These are phyloP conservation scores for Globisporangium spinosum DNA, from an alignment of 352 stramenopile species.

Conservation along the genomic window DNA sequence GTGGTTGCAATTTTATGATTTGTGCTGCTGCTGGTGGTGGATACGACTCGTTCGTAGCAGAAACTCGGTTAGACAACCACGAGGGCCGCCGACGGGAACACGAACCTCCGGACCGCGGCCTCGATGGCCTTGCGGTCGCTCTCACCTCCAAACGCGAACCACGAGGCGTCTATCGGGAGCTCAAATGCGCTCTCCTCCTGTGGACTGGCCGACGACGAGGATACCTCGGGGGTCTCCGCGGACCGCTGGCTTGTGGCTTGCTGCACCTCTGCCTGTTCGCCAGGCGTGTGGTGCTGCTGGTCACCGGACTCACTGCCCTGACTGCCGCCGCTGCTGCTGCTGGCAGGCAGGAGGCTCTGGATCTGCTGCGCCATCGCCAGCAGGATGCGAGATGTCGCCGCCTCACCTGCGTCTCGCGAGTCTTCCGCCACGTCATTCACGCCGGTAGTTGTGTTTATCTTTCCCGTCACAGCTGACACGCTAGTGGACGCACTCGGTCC, in stretches of 20 bases:
- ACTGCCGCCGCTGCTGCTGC: not conserved
- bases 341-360: conserved; percentile 5
- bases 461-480: not conserved
- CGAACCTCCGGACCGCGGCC: conserved; percentile 19
- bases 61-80: not conserved
- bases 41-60: no score
- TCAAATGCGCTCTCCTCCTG: not conserved
- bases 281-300: not conserved
- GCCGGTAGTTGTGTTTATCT: not conserved
- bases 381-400: not conserved
- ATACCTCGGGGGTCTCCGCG: no score
- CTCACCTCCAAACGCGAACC: conserved; percentile 28
- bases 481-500: not conserved
- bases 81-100: not conserved
- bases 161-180: conserved; percentile 15
- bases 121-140: conserved; percentile 25
- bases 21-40: no score
- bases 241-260: not conserved
- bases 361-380: conserved; percentile 14
- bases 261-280: not conserved
- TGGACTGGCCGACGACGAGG: not conserved
- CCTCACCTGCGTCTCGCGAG: not conserved
- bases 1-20: no score
- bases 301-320: not conserved
- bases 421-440: no score